Percentiles rank a stretch among this genome's conserved stretches.
These are phyloP conservation scores for Jimgerdemannia flammicorona DNA, from an alignment of 192 early-diverging fungal species.

Conservation along the genomic window DNA sequence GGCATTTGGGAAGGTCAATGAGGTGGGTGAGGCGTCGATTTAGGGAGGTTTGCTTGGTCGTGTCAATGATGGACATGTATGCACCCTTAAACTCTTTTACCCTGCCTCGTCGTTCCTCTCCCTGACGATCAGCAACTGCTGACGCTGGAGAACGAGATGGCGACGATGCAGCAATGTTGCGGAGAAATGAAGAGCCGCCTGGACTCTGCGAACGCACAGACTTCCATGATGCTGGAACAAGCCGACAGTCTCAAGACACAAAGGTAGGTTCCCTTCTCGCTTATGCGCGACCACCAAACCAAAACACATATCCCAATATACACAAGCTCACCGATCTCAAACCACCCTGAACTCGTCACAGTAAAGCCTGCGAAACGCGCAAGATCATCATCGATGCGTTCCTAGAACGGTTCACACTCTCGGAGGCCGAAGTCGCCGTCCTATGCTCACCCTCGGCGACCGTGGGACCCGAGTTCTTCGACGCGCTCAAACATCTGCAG, in stretches of 20 bases:
- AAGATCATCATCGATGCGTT: slow-evolving; percentile 62
- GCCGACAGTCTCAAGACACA: slow-evolving; percentile 57
- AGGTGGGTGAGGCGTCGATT: slow-evolving; percentile 23
- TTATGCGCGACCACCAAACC: not conserved
- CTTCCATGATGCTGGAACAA: slow-evolving; percentile 59
- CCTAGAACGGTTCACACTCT: slow-evolving; percentile 65
- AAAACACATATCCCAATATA: not conserved
- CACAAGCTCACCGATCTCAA: no score
- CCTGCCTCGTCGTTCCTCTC: no score
- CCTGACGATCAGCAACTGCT: slow-evolving; percentile 41
- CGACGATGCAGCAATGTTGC: slow-evolving; percentile 53
- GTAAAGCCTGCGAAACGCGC: slow-evolving; percentile 48
- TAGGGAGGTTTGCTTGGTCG: not conserved
- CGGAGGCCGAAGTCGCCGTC: slow-evolving; percentile 58
- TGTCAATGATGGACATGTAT: not conserved
- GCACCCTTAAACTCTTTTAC: not conserved
- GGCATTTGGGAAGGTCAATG: slow-evolving; percentile 52
- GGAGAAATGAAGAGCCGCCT: slow-evolving; percentile 58
- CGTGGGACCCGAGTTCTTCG: slow-evolving; percentile 67
- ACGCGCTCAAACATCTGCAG: slow-evolving; percentile 60
- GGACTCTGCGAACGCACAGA: slow-evolving; percentile 50
- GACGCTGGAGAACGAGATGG: slow-evolving; percentile 55
- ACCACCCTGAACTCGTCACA: slow-evolving; percentile 7
- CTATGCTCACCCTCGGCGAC: slow-evolving; percentile 47
- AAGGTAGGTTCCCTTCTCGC: slow-evolving; percentile 38